These are phyloP conservation scores for Cordia subcordata DNA, from an alignment of 257 asterid species.

Conservation along the genomic window DNA sequence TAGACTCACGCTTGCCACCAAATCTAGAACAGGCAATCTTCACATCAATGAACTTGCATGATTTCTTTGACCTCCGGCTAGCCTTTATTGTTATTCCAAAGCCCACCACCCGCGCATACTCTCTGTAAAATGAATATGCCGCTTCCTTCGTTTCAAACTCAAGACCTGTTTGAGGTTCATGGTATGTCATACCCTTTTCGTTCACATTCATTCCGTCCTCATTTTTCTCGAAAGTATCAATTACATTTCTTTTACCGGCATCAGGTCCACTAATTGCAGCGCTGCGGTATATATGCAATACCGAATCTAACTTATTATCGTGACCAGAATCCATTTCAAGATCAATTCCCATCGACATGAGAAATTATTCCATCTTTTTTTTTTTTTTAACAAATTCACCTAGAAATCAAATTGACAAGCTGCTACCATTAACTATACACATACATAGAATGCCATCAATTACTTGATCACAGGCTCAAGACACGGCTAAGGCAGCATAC, in stretches of 20 bases:
- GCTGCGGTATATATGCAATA: not conserved
- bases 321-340: constrained; percentile 17
- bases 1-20: constrained; percentile 32
- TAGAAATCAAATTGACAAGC: no score
- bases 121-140: constrained; percentile 43
- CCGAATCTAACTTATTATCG: constrained; percentile 10
- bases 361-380: no score
- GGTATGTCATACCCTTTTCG: constrained; percentile 8
- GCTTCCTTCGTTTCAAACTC: constrained; percentile 49
- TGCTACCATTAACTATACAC: no score
- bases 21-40: constrained; percentile 49
- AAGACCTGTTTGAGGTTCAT: constrained; percentile 32
- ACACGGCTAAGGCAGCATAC: no score
- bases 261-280: constrained; percentile 1
- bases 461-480: no score
- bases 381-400: no score
- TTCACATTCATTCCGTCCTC: constrained; percentile 19
- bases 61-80: constrained; percentile 46
- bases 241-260: constrained; percentile 7
- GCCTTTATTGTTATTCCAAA: constrained; percentile 55
- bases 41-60: constrained; percentile 48
- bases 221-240: constrained; percentile 8
- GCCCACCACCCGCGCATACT: constrained; percentile 40
- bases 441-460: no score
- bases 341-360: constrained; percentile 27